Base-by-base conservation (phyloP, 352 stramenopile genomes). In the Poterioochromonas sp. region DNA sequence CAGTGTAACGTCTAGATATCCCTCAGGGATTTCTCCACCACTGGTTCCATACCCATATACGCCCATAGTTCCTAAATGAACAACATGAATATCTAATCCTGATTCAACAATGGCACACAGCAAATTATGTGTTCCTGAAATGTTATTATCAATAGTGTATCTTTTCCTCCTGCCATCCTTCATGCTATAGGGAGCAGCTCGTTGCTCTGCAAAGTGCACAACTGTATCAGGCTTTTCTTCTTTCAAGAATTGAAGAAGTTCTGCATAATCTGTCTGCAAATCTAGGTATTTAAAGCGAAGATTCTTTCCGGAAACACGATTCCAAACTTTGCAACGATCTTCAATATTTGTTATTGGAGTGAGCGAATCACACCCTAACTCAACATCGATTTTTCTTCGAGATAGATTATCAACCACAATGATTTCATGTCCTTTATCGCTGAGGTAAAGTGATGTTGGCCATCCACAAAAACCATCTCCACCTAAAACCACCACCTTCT, bases 71-170 rank as follows among this genome's bases (percentile, higher is more conserved):
- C 89, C 89, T 76, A 94, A 85, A 79, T 94, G 88, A 37, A 92
- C 88, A 81, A 94, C 88, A 83, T 94, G 89, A 62, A 88, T 87
- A 84, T 92, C 88, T 29, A 91, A 79, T 29, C 89, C 88, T 2
- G 83, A 84, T 78, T 94, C 89, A 71, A 93, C 88, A 69, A 94
- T 86, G 26, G 89, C 89, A 77, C 86, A 89, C 71, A 89, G 88
- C 63, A 94, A 79, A 85, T 93, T 93, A 84, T 93, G 89, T 49
- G 88, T 92, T 51, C 88, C 89, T 73, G 79, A 77, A 73, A 93
- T 84, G 78, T 94, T 94, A 83, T 94, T 94, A 82, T 93, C 88
- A 20, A 93, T 83, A 51, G 89, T 94, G 86, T 93, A 94, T 76
- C 88, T 79, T 83, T 93, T 93, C 43, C 84, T 78, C 80, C 90